Conservation (phyloP, 768 basidiomycete species). For the Nevesoporus exiguus region DNA sequence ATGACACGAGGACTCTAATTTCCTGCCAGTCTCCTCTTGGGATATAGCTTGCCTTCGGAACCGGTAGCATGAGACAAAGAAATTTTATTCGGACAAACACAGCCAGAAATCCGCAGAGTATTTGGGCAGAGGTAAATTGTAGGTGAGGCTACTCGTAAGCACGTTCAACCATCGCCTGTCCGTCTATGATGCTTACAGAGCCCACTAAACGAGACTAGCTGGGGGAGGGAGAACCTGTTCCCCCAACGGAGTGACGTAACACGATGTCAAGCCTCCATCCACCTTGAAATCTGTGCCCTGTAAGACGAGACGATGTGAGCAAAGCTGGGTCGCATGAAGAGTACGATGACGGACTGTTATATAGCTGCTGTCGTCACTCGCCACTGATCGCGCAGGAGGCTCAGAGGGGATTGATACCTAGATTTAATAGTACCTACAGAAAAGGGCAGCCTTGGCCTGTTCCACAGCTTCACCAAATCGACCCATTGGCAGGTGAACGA, state of each 20-base stretch:
- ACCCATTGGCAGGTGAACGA: slow-evolving; percentile 94
- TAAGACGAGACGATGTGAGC: slow-evolving; percentile 5
- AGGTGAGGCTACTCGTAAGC: no score
- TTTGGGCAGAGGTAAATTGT: no score
- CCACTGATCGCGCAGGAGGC: slow-evolving; percentile 46
- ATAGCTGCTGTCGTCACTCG: slow-evolving; percentile 94
- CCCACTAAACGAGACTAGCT: slow-evolving; percentile 49
- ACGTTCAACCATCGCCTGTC: no score
- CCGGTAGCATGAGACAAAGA: no score
- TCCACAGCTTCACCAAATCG: slow-evolving; percentile 97
- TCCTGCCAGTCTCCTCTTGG: no score
- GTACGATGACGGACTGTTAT: slow-evolving; percentile 64
- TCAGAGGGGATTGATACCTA: slow-evolving; percentile 7
- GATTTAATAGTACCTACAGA: slow-evolving; percentile 60
- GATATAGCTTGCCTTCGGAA: no score
- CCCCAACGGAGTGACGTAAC: slow-evolving; percentile 89
- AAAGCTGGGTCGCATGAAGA: not conserved
- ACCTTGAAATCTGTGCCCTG: slow-evolving; percentile 93
- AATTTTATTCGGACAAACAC: no score
- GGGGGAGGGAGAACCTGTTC: slow-evolving; percentile 73
- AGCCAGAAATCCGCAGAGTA: no score
- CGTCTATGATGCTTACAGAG: no score
- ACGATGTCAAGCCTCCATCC: slow-evolving; percentile 88
- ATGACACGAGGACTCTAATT: no score
- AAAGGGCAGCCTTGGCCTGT: slow-evolving; percentile 87